Percentiles rank a stretch among this genome's conserved stretches.
phyloP scores from a whole-genome alignment of 768 basidiomycete genomes.

The Leccinellum albellum region DNA sequence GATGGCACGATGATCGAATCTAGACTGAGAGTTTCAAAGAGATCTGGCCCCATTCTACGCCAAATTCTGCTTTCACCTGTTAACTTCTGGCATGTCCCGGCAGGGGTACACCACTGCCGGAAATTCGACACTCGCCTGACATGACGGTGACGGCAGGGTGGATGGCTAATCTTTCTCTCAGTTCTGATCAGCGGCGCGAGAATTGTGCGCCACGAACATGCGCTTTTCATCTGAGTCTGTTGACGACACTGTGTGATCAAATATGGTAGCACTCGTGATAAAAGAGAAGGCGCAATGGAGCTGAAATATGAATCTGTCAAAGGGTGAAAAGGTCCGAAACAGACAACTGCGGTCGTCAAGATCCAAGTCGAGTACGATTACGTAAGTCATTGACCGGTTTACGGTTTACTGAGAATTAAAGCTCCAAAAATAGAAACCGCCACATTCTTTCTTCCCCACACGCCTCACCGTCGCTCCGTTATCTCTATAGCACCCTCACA shows the following conservation, averaged over 20 bases:
- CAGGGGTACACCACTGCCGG: background rate
- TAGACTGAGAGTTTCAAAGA: background rate
- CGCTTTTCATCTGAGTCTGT: background rate
- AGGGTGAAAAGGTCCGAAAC: slow-evolving; percentile 5
- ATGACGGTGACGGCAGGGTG: background rate
- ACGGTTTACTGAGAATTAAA: too few relatives aligned
- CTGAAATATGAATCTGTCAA: slow-evolving; percentile 10
- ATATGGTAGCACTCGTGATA: background rate
- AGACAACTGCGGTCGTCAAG: background rate
- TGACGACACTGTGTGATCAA: background rate
- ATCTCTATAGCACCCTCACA: background rate
- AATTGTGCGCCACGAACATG: background rate
- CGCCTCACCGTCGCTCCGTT: background rate
- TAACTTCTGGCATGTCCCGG: background rate
- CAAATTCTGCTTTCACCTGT: background rate
- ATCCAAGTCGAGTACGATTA: background rate
- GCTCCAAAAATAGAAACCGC: background rate
- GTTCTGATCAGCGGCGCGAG: background rate
- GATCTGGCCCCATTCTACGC: background rate
- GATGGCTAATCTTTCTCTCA: background rate
- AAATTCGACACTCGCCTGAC: background rate
- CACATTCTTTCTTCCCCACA: background rate
- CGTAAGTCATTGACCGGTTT: background rate
- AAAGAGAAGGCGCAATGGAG: too few relatives aligned
- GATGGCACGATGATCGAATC: slow-evolving; percentile 10